Evolutionary conservation across 148 eudicot genomes (phyloP).

Genomic region (Arctostaphylos glauca): DNA sequence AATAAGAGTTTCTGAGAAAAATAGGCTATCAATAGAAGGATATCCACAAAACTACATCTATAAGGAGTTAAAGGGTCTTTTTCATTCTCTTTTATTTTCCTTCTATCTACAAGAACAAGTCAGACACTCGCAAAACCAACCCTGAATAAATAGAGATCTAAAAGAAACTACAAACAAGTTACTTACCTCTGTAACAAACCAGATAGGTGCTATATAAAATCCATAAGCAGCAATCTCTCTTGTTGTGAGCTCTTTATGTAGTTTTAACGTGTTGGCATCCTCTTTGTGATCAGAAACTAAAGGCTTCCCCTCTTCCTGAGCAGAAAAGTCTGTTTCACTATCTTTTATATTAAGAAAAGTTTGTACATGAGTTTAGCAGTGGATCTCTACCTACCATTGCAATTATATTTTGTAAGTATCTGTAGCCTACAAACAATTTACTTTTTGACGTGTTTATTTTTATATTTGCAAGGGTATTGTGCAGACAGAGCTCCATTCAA

Average conservation of each 20-base stretch:
- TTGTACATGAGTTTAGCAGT: too few relatives aligned
- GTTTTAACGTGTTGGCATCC: constrained; percentile 37
- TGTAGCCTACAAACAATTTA: too few relatives aligned
- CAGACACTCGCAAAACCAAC: background rate
- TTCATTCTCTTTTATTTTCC: background rate
- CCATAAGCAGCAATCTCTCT: constrained; percentile 77
- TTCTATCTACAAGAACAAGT: background rate
- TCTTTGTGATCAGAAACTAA: constrained; percentile 36
- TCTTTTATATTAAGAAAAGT: too few relatives aligned
- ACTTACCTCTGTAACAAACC: constrained; percentile 93
- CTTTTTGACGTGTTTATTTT: too few relatives aligned
- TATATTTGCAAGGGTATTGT: too few relatives aligned
- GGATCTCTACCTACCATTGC: too few relatives aligned
- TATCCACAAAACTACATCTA: background rate
- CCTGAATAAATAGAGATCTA: background rate
- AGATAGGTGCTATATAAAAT: constrained; percentile 86
- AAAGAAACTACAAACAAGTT: constrained; percentile 4
- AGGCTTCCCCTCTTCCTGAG: constrained; percentile 57
- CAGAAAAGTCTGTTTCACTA: constrained; percentile 53
- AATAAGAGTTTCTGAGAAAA: background rate
- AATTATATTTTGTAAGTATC: too few relatives aligned
- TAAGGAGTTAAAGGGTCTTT: background rate
- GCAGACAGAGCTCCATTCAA: too few relatives aligned
- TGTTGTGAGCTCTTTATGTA: constrained; percentile 52
- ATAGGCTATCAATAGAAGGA: background rate